Conservation (phyloP, 768 basidiomycete species). For the Russula earlei region DNA sequence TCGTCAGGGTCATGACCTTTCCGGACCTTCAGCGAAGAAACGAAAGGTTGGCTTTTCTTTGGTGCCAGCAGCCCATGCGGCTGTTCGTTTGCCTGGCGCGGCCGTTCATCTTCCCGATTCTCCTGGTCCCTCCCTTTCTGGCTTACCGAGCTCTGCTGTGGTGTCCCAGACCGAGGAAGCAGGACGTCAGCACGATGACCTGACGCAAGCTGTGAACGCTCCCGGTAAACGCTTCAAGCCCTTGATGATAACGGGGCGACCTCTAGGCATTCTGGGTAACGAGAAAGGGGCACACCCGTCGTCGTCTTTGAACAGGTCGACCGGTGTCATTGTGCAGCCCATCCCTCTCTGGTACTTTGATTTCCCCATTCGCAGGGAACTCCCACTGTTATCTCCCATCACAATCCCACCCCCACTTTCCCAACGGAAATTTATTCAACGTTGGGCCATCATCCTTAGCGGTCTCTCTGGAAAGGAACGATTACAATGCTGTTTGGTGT, state of each 20-base stretch:
- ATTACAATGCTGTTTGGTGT: slow-evolving; percentile 40
- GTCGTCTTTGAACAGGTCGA: neutral
- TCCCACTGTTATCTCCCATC: slow-evolving; percentile 32
- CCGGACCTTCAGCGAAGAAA: neutral
- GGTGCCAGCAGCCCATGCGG: neutral
- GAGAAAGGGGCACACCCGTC: neutral
- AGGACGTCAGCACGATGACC: neutral
- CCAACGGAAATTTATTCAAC: slow-evolving; percentile 45
- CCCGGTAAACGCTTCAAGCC: slow-evolving; percentile 13
- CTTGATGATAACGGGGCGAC: neutral
- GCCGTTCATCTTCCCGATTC: neutral
- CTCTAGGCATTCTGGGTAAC: neutral
- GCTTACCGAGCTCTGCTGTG: neutral
- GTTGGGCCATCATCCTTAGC: slow-evolving; percentile 47
- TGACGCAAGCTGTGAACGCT: neutral
- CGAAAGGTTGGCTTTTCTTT: neutral
- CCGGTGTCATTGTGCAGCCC: neutral
- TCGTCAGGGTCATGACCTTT: neutral
- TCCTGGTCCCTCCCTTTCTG: neutral
- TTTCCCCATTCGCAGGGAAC: slow-evolving; percentile 23
- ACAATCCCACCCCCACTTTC: slow-evolving; percentile 49
- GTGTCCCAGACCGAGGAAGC: neutral
- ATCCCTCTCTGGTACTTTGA: slow-evolving; percentile 27
- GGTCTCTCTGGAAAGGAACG: slow-evolving; percentile 38
- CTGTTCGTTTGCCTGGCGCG: neutral